Conservation (phyloP, 495 filamentous ascomycete genomes). For the Oidiodendron maius region DNA sequence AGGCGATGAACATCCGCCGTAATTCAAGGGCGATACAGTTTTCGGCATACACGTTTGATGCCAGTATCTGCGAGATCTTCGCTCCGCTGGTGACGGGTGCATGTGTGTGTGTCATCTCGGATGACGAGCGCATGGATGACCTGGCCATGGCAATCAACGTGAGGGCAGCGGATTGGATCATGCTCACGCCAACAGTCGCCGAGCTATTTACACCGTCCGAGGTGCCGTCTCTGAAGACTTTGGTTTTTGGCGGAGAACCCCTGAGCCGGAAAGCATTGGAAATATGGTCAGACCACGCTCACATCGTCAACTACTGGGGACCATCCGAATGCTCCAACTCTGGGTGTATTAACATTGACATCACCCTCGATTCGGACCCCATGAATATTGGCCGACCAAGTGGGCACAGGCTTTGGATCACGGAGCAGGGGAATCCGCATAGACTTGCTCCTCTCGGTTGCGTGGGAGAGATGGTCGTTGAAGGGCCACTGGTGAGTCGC, state of each 20-base stretch:
- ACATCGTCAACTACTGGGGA: constrained; percentile 56
- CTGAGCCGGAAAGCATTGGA: constrained; percentile 39
- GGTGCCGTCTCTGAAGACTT: constrained; percentile 37
- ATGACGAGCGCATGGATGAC: constrained; percentile 31
- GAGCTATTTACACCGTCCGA: constrained; percentile 35
- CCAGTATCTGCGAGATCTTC: constrained; percentile 80
- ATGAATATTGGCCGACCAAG: constrained; percentile 28
- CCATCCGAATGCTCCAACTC: constrained; percentile 33
- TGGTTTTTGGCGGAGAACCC: constrained; percentile 50
- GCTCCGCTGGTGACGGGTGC: constrained; percentile 63
- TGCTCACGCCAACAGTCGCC: constrained; percentile 40
- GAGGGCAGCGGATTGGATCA: constrained; percentile 27
- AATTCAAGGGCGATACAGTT: constrained; percentile 9
- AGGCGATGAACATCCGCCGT: too few species aligned
- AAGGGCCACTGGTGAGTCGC: constrained; percentile 48
- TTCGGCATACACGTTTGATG: constrained; percentile 54
- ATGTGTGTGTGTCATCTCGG: constrained; percentile 43
- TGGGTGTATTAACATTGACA: constrained; percentile 25
- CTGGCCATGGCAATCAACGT: constrained; percentile 30
- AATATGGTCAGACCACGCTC: constrained; percentile 45
- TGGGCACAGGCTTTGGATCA: constrained; percentile 46
- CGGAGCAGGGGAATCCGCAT: constrained; percentile 46
- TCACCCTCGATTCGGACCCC: constrained; percentile 25
- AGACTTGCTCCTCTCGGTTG: constrained; percentile 50
- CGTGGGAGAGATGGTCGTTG: constrained; percentile 56